phyloP scores from a whole-genome alignment of 1,284 basidiomycete species.

The Apiotrichum siamense region DNA sequence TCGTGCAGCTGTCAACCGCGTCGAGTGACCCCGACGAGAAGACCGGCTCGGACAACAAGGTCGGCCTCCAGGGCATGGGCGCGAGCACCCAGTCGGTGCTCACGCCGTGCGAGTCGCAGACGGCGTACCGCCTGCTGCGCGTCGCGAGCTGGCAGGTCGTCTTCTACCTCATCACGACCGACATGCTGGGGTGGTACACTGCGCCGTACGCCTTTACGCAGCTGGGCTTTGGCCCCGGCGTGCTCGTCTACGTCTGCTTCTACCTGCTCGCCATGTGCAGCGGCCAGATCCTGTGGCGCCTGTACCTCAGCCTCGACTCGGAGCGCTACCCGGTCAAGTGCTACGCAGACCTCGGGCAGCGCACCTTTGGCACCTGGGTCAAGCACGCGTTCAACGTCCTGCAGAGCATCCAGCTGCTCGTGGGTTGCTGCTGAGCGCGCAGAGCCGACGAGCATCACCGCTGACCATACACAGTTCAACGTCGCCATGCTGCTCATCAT shows the following conservation, averaged over 20 bases:
- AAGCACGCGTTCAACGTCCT: conserved; percentile 12
- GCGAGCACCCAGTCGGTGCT: not conserved
- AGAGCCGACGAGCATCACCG: not conserved
- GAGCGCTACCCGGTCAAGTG: conserved; percentile 7
- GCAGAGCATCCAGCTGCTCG: conserved; percentile 15
- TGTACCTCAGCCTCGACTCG: conserved; percentile 10
- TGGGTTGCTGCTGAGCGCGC: too few species aligned
- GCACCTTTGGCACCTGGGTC: conserved; percentile 2
- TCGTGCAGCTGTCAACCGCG: too few species aligned
- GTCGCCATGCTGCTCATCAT: conserved; percentile 8
- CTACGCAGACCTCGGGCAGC: conserved; percentile 14
- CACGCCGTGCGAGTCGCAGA: not conserved
- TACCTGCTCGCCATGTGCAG: conserved; percentile 6
- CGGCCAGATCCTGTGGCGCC: conserved; percentile 10
- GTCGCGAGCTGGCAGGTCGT: conserved; percentile 11
- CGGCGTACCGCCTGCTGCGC: conserved; percentile 9
- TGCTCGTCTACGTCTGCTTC: conserved; percentile 17
- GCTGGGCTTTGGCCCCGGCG: conserved; percentile 24
- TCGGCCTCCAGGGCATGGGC: too few species aligned
- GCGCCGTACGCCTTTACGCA: conserved; percentile 33
- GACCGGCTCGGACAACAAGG: too few species aligned
- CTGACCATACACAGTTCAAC: conserved; percentile 1
- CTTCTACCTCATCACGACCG: conserved; percentile 13
- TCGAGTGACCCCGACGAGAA: too few species aligned
- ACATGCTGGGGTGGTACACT: conserved; percentile 37